phyloP scores from a whole-genome alignment of 1,139 yeast species.

The Saccharomyces hybrid region DNA sequence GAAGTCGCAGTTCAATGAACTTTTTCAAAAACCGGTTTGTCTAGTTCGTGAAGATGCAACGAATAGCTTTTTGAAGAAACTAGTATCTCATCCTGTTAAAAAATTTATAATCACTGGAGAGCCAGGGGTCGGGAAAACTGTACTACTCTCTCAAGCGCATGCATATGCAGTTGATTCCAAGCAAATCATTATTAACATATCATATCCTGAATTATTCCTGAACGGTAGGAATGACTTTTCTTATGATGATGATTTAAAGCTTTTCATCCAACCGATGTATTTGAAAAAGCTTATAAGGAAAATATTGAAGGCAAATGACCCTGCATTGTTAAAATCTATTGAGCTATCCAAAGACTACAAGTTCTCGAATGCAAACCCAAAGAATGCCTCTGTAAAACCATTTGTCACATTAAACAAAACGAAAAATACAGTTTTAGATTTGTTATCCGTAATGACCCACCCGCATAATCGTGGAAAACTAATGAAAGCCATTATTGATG shows the following conservation, averaged over 20 bases:
- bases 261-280: slow-evolving; percentile 77
- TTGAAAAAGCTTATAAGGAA: slow-evolving; percentile 54
- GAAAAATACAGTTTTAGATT: slow-evolving; percentile 40
- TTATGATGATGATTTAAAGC: slow-evolving; percentile 41
- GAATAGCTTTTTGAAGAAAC: slow-evolving; percentile 13
- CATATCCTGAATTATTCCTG: slow-evolving; percentile 52
- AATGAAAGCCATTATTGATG: slow-evolving; percentile 50
- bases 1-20: slow-evolving; percentile 57
- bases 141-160: slow-evolving; percentile 64
- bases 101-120: slow-evolving; percentile 60
- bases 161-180: slow-evolving; percentile 47
- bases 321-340: slow-evolving; percentile 42
- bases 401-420: slow-evolving; percentile 36
- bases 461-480: slow-evolving; percentile 36
- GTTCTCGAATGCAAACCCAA: slow-evolving; percentile 25
- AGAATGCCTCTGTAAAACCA: slow-evolving; percentile 15
- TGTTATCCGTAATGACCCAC: slow-evolving; percentile 34
- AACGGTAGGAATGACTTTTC: slow-evolving; percentile 70
- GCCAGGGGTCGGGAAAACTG: slow-evolving; percentile 75
- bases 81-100: slow-evolving; percentile 36
- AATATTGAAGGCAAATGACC: slow-evolving; percentile 49
- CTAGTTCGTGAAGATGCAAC: slow-evolving; percentile 38
- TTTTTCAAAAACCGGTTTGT: slow-evolving; percentile 51
- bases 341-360: slow-evolving; percentile 43
- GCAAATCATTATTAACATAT: slow-evolving; percentile 56